phyloP scores from a whole-genome alignment of 2,329 filamentous ascomycete genomes.

The Colletotrichum echinochloae region DNA sequence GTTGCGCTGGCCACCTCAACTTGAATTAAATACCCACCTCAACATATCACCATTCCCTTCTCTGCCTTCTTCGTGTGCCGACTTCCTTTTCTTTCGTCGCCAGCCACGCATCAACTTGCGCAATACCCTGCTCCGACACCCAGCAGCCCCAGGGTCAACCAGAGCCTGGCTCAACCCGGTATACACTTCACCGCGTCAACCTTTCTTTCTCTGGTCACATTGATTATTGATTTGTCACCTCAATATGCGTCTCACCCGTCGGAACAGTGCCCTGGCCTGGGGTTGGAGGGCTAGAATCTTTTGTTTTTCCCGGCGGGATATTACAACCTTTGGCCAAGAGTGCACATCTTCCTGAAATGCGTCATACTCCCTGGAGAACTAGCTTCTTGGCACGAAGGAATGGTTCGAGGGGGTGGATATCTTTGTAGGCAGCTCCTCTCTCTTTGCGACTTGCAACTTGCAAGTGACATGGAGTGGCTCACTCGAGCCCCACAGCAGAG shows the following conservation, averaged over 20 bases:
- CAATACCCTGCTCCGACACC: conserved; percentile 5
- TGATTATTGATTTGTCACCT: neutral
- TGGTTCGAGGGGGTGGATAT: no score
- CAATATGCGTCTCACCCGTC: conserved; percentile 7
- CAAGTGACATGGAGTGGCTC: neutral
- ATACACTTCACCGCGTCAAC: conserved; percentile 24
- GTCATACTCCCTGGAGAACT: neutral
- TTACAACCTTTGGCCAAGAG: conserved; percentile 16
- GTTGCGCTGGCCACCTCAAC: neutral
- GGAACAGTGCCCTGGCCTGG: conserved; percentile 2
- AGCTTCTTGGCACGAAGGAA: neutral
- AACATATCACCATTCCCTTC: neutral
- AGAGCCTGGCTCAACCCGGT: conserved; percentile 8
- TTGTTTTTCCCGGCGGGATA: conserved; percentile 13
- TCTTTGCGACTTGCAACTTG: neutral
- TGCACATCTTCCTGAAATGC: neutral
- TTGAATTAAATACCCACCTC: neutral
- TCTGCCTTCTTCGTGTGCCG: neutral
- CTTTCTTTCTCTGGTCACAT: neutral
- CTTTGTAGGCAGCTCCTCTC: neutral
- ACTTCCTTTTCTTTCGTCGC: neutral
- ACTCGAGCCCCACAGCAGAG: conserved; percentile 14
- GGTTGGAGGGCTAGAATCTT: neutral
- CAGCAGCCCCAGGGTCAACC: neutral
- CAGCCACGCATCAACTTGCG: conserved; percentile 1